Percentiles rank a stretch among this genome's conserved stretches.
These are phyloP conservation scores for Xylaria sp. DNA, from an alignment of 2,329 filamentous ascomycete genomes.

Conservation along the genomic window DNA sequence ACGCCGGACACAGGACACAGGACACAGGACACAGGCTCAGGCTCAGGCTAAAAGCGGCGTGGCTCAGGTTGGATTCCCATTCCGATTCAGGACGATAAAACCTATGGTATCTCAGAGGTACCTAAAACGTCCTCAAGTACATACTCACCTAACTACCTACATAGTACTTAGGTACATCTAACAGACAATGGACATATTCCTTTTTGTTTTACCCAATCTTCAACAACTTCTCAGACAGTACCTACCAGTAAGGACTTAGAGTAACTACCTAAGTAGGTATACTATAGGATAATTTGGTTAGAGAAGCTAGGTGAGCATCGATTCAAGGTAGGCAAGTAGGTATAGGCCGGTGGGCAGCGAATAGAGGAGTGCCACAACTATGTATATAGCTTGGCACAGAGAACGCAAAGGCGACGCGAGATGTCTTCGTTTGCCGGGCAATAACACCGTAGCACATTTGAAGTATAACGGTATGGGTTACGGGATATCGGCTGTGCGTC, in stretches of 20 bases:
- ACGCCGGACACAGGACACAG: too few species aligned
- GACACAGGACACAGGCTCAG: too few species aligned
- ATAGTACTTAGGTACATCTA: not conserved
- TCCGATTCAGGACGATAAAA: conserved; percentile 31
- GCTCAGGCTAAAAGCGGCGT: not conserved
- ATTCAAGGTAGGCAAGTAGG: not conserved
- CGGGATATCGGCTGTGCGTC: too few species aligned
- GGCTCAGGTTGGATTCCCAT: conserved; percentile 26
- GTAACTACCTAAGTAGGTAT: not conserved
- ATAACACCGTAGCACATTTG: not conserved
- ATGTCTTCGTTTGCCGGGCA: conserved; percentile 8
- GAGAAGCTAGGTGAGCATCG: not conserved
- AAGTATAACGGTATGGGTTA: not conserved
- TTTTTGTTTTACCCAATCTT: not conserved
- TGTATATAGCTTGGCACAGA: conserved; percentile 20
- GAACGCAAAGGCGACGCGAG: conserved; percentile 17
- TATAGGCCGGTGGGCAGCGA: conserved; percentile 9
- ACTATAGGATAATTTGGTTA: not conserved
- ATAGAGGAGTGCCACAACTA: conserved; percentile 28
- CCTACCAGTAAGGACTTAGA: not conserved
- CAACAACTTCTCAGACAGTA: not conserved
- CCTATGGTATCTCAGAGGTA: not conserved
- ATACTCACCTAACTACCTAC: too few species aligned
- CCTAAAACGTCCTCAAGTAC: not conserved
- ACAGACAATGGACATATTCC: not conserved